phyloP scores from a whole-genome alignment of 2,329 filamentous ascomycete genomes.

The Beauveria scarabaeidicola region DNA sequence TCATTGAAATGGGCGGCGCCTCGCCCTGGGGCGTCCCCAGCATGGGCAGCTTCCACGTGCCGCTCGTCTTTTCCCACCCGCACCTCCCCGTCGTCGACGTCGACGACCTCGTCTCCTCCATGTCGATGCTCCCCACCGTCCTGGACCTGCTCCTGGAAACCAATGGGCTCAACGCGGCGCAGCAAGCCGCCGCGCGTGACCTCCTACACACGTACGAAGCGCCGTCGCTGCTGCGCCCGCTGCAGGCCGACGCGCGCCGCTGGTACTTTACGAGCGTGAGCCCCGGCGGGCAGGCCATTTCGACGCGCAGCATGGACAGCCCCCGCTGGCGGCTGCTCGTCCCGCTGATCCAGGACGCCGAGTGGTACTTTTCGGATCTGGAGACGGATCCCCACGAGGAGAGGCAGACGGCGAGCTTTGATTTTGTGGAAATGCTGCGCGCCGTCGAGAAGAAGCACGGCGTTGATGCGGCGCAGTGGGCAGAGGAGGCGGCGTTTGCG shows the following conservation, averaged over 20 bases:
- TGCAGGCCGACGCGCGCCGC: slow-evolving; percentile 13
- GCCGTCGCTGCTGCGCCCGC: slow-evolving; percentile 25
- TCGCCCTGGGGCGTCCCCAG: slow-evolving; percentile 26
- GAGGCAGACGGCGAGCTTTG: slow-evolving; percentile 12
- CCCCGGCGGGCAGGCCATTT: slow-evolving; percentile 24
- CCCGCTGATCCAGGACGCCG: slow-evolving; percentile 23
- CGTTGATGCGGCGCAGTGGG: slow-evolving; percentile 22
- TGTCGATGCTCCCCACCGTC: slow-evolving; percentile 26
- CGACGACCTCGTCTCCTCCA: slow-evolving; percentile 23
- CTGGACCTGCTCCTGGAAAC: slow-evolving; percentile 27
- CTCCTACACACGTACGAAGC: slow-evolving; percentile 25
- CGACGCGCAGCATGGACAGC: slow-evolving; percentile 23
- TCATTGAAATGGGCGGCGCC: slow-evolving; percentile 23
- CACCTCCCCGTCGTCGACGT: slow-evolving; percentile 23
- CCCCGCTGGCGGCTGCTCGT: slow-evolving; percentile 23
- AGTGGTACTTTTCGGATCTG: slow-evolving; percentile 25
- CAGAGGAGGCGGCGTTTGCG: slow-evolving; percentile 25
- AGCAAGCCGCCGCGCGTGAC: slow-evolving; percentile 19
- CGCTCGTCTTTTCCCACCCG: slow-evolving; percentile 25
- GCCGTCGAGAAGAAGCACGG: slow-evolving; percentile 19
- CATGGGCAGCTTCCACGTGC: slow-evolving; percentile 24
- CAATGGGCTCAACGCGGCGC: slow-evolving; percentile 21
- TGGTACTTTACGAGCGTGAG: slow-evolving; percentile 28
- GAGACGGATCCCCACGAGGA: slow-evolving; percentile 23
- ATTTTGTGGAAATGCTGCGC: slow-evolving; percentile 5